Percentiles rank a stretch among this genome's conserved stretches.
Conservation (phyloP, 2,329 filamentous ascomycete species). For the Diaporthe sp. region DNA sequence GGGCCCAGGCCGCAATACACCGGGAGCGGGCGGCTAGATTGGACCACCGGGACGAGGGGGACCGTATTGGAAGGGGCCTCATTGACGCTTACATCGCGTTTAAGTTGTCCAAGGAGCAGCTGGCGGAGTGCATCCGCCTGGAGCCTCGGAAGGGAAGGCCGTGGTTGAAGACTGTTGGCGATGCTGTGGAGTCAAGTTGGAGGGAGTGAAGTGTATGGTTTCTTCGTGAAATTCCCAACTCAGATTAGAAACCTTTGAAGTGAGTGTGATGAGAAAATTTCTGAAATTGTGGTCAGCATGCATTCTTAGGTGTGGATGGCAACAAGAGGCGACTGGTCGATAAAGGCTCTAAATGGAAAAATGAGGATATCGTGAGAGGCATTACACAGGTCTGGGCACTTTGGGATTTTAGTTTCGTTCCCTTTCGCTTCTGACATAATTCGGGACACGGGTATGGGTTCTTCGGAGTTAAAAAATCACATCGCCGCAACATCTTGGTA, state of each 20-base stretch:
- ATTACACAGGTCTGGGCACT: background rate
- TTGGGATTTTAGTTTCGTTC: background rate
- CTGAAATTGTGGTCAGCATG: background rate
- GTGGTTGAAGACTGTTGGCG: background rate
- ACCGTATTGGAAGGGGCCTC: slow-evolving; percentile 28
- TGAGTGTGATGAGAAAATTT: too few relatives aligned
- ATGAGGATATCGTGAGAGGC: background rate
- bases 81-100: slow-evolving; percentile 36
- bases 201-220: too few relatives aligned
- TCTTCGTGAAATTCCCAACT: background rate
- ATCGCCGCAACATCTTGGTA: background rate
- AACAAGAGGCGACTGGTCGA: rapidly evolving
- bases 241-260: background rate
- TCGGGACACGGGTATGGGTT: too few relatives aligned
- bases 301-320: background rate
- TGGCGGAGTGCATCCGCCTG: slow-evolving; percentile 25
- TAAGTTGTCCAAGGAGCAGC: slow-evolving; percentile 26
- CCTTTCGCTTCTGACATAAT: background rate
- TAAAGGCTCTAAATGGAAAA: background rate
- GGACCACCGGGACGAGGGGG: background rate
- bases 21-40: background rate
- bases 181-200: background rate
- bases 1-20: background rate
- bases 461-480: background rate
- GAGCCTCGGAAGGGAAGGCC: background rate